A percentile compares a stretch with the other conserved stretches of the same genome.
phyloP scores from a whole-genome alignment of 306 rosid species.

The Pyrus bretschneideri region DNA sequence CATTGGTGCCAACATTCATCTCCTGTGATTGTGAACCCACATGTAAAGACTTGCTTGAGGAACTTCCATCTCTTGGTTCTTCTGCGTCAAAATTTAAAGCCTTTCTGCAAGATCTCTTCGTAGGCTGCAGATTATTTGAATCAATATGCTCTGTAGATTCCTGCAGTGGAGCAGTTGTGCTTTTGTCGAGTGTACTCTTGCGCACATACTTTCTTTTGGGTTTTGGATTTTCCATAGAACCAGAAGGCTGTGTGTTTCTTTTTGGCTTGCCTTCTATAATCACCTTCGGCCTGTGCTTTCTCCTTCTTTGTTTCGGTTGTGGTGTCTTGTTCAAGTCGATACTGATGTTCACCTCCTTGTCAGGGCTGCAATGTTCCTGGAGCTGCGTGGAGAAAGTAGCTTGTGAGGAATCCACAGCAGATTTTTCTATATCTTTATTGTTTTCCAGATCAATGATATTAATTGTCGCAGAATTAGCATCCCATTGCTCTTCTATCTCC shows the following conservation, averaged over 20 bases:
- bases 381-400: constrained; percentile 27
- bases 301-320: constrained; percentile 45
- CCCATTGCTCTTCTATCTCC: constrained; percentile 21
- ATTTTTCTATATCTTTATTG: constrained; percentile 23
- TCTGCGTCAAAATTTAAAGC: constrained; percentile 41
- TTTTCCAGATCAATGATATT: constrained; percentile 18
- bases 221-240: constrained; percentile 34
- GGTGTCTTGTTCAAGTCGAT: constrained; percentile 38
- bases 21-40: constrained; percentile 8
- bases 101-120: constrained; percentile 41
- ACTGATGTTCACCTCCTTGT: constrained; percentile 20
- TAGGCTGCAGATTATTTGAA: constrained; percentile 16
- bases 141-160: constrained; percentile 19
- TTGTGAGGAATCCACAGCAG: constrained; percentile 23
- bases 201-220: constrained; percentile 39
- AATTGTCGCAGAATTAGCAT: constrained; percentile 11
- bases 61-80: constrained; percentile 32
- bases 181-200: constrained; percentile 28
- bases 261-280: constrained; percentile 62
- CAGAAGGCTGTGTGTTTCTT: constrained; percentile 35
- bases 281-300: constrained; percentile 84
- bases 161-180: constrained; percentile 28
- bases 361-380: constrained; percentile 32
- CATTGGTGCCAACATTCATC: background rate
- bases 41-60: constrained; percentile 14